phyloP scores from a whole-genome alignment of 1,139 yeast species.

The Kurtzmaniella quercitrusa region DNA sequence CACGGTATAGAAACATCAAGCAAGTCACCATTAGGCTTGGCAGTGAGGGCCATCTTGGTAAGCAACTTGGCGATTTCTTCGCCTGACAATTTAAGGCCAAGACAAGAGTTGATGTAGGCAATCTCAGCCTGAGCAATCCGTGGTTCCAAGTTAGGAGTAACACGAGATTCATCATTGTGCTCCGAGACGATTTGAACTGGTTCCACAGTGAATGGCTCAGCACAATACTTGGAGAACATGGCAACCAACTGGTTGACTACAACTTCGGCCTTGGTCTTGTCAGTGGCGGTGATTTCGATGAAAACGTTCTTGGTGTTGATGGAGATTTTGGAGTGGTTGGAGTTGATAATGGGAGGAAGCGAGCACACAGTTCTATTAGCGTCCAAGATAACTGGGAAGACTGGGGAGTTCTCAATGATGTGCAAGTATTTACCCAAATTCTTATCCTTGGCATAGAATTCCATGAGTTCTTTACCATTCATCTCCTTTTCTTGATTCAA shows the following conservation, averaged over 20 bases:
- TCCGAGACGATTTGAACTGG: slow-evolving; percentile 82
- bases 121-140: slow-evolving; percentile 74
- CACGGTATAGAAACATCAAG: slow-evolving; percentile 79
- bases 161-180: slow-evolving; percentile 75
- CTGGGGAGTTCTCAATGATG: slow-evolving; percentile 84
- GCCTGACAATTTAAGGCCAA: slow-evolving; percentile 72
- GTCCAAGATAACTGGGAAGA: slow-evolving; percentile 87
- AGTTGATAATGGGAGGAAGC: slow-evolving; percentile 95
- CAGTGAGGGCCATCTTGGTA: slow-evolving; percentile 76
- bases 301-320: slow-evolving; percentile 82
- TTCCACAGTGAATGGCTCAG: slow-evolving; percentile 75
- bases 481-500: slow-evolving; percentile 77
- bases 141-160: slow-evolving; percentile 69
- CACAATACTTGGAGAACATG: slow-evolving; percentile 89
- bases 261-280: slow-evolving; percentile 85
- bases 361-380: slow-evolving; percentile 77
- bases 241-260: slow-evolving; percentile 91
- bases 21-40: slow-evolving; percentile 46
- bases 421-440: slow-evolving; percentile 85
- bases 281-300: slow-evolving; percentile 94
- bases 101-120: slow-evolving; percentile 83
- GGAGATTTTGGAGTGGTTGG: slow-evolving; percentile 85
- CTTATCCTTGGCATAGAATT: slow-evolving; percentile 86
- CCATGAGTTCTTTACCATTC: slow-evolving; percentile 79
- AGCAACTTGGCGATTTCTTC: slow-evolving; percentile 67